A percentile compares a stretch with the other conserved stretches of the same genome.
Evolutionary conservation across 345 rosid species (phyloP).

Genomic region (Anastatica hierochuntica): DNA sequence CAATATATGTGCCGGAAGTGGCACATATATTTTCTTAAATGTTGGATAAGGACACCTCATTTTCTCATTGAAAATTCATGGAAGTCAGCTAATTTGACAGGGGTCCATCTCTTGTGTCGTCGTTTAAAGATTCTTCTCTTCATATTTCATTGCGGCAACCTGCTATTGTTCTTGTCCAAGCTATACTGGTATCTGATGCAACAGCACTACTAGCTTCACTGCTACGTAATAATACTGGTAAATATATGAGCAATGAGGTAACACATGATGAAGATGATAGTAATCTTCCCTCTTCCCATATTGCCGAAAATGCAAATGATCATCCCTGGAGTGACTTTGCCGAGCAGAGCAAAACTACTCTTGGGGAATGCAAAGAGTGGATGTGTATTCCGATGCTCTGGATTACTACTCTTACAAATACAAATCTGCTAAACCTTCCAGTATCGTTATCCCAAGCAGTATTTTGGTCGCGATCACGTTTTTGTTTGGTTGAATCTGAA

Average conservation of each 20-base stretch:
- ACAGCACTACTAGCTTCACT: slow-evolving; percentile 51
- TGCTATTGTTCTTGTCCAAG: slow-evolving; percentile 82
- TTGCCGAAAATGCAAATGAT: slow-evolving; percentile 37
- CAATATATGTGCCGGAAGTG: neutral
- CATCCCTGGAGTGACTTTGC: slow-evolving; percentile 63
- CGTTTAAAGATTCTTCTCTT: slow-evolving; percentile 77
- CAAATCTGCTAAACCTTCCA: slow-evolving; percentile 53
- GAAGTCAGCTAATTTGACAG: slow-evolving; percentile 37
- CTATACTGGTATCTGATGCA: slow-evolving; percentile 83
- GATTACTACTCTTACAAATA: slow-evolving; percentile 68
- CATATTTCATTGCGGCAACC: slow-evolving; percentile 84
- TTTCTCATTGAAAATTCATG: slow-evolving; percentile 5
- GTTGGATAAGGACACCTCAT: neutral
- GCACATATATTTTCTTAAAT: neutral
- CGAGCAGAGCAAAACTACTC: slow-evolving; percentile 48
- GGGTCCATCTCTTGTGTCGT: slow-evolving; percentile 87
- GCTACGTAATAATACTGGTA: slow-evolving; percentile 30
- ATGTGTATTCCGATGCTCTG: slow-evolving; percentile 93
- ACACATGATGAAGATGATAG: slow-evolving; percentile 38
- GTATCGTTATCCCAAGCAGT: slow-evolving; percentile 75
- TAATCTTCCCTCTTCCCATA: slow-evolving; percentile 28
- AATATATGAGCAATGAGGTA: slow-evolving; percentile 23
- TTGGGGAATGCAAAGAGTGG: slow-evolving; percentile 59
- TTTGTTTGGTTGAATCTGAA: slow-evolving; percentile 76
- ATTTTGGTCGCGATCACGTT: slow-evolving; percentile 84